Percentiles rank a stretch among this genome's conserved stretches.
Conservation (phyloP, 306 rosid species). For the Sesbania bispinosa region DNA sequence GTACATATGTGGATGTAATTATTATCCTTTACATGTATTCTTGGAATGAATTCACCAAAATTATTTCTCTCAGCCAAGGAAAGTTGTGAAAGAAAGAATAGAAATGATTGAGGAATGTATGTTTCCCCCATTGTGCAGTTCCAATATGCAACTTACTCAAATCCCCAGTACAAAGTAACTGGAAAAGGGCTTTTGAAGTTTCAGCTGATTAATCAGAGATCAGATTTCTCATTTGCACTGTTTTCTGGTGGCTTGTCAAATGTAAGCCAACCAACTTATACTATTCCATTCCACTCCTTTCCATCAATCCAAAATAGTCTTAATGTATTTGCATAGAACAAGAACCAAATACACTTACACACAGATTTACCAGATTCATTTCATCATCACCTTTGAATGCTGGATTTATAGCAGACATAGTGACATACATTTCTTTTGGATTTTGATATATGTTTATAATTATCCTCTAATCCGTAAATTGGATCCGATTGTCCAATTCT, state of each 20-base stretch:
- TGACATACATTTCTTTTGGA: neutral
- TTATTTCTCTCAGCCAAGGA: neutral
- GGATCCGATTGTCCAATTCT: conserved; percentile 13
- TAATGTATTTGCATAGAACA: too few relatives aligned
- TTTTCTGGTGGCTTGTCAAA: conserved; percentile 77
- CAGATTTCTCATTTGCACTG: conserved; percentile 78
- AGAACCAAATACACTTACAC: too few relatives aligned
- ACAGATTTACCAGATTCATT: neutral
- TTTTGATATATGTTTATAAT: neutral
- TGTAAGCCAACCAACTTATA: conserved; percentile 47
- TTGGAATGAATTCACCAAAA: neutral
- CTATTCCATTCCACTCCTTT: too few relatives aligned
- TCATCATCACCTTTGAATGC: neutral
- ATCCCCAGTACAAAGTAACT: conserved; percentile 41
- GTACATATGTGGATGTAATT: conserved; percentile 26
- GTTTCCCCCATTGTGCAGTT: conserved; percentile 52
- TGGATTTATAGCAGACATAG: neutral
- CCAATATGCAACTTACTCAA: conserved; percentile 70
- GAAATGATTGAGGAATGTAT: neutral
- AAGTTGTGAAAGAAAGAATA: neutral
- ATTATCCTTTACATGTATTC: neutral
- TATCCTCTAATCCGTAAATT: neutral
- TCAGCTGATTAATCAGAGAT: conserved; percentile 83
- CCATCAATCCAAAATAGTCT: too few relatives aligned
- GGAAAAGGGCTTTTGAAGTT: conserved; percentile 68